Evolutionary conservation across 2,329 filamentous ascomycete genomes (phyloP), one percentile per base, ranked within the genome.

Genomic region (Lojkania enalia): DNA sequence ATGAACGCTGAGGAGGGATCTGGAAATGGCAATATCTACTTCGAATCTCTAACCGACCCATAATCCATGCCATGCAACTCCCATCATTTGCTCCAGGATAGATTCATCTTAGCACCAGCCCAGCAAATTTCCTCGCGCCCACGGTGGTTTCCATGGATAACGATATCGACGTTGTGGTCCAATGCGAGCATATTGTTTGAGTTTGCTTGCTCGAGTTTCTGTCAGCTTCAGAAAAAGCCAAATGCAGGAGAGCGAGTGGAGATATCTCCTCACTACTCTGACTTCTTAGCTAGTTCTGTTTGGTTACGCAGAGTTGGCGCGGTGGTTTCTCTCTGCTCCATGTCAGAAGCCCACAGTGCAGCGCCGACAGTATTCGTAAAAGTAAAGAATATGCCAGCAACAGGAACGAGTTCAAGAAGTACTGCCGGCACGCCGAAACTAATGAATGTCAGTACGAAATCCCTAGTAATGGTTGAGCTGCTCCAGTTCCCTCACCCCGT

Each of bases 331-430:
- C 49, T 50, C 42, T 64, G 46, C 68, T 95, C 90, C 46, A 95
- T 81, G 67, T 95, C 90, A 14, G 89, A 88, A 30, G 92, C 91
- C 90, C 90, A 96, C n/a, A 97, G 74, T 5, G 92, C 92, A 42
- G 91, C 92, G 5, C 90, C 92, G 46, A 95, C 90, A 1, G 88
- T 87, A 68, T 96, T 96, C 13, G 90, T 96, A 68, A 95, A 96
- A 0, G 87, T 80, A 63, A 96, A 95, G 49, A 92, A 78, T 41
- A 96, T 86, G 4, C 88, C 91, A 5, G 79, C 83, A 49, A 96
- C 74, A 0, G 92, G 92, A 2, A 96, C 73, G 76, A 96, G 86
- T 66, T 96, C 90, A 3, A 96, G 77, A 1, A 94, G 71, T 36
- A 88, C 89, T 4, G 90, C 86, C 2, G 88, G 82, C 45, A 96